phyloP scores from a whole-genome alignment of 495 filamentous ascomycete genomes.

The Neurospora intermedia region DNA sequence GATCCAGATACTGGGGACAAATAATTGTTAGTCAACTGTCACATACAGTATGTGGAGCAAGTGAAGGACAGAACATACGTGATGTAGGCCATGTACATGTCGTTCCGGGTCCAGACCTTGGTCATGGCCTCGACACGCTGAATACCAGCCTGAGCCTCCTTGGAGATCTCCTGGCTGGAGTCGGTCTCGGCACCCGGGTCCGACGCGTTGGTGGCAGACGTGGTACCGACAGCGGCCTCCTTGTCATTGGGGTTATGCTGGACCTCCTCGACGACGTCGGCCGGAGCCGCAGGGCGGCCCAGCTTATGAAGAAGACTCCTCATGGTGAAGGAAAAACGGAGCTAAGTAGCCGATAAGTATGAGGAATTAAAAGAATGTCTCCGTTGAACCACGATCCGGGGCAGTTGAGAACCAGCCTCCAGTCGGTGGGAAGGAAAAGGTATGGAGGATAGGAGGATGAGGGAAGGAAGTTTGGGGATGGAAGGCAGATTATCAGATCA shows the following conservation, averaged over 20 bases:
- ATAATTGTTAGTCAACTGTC: not conserved
- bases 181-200: conserved; percentile 3
- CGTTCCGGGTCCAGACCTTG: conserved; percentile 15
- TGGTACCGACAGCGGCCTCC: conserved; percentile 4
- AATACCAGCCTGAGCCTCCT: conserved; percentile 14
- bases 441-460: not conserved
- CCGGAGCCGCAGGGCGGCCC: not conserved
- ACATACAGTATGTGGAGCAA: not conserved
- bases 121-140: conserved; percentile 19
- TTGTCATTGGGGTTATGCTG: conserved; percentile 11
- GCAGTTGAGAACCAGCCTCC: not conserved
- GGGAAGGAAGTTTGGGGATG: not conserved
- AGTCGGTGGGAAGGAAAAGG: not conserved
- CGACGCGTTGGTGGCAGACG: not conserved
- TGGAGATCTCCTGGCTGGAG: conserved; percentile 13
- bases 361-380: not conserved
- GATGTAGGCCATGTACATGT: conserved; percentile 16
- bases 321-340: not conserved
- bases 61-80: conserved; percentile 9
- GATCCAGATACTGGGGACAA: conserved; percentile 34
- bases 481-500: not conserved
- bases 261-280: conserved; percentile 9
- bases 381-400: not conserved
- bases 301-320: conserved; percentile 1
- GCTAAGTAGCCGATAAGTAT: not conserved